Conservation (phyloP, 1,139 yeast genomes). For the Lodderomyces margitis region DNA sequence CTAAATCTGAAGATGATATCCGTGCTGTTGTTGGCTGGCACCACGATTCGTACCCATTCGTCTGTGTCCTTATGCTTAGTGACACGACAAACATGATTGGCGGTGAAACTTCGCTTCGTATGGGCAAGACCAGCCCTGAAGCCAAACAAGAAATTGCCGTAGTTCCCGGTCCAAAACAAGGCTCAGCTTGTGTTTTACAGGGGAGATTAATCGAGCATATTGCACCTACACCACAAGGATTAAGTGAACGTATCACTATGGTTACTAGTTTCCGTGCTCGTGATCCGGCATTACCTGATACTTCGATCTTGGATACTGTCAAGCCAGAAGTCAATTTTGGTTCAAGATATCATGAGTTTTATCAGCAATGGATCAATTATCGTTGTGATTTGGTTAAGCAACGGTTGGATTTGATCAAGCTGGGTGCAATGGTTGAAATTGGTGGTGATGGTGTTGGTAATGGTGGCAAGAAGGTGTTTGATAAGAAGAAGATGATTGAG, state of each 20-base stretch:
- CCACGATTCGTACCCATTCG: constrained; percentile 57
- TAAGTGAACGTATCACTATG: constrained; percentile 54
- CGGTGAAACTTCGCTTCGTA: constrained; percentile 55
- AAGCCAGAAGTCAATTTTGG: constrained; percentile 41
- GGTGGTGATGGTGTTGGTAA: constrained; percentile 7
- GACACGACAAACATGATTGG: constrained; percentile 58
- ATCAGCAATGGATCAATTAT: constrained; percentile 40
- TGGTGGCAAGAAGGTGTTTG: constrained; percentile 27
- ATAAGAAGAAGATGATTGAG: constrained; percentile 37
- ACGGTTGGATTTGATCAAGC: constrained; percentile 32
- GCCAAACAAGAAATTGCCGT: constrained; percentile 28
- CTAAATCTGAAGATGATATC: constrained; percentile 30
- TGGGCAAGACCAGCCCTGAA: constrained; percentile 30
- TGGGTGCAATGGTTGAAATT: constrained; percentile 15
- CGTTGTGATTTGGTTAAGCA: constrained; percentile 38
- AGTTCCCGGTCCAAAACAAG: constrained; percentile 53
- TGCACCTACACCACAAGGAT: constrained; percentile 55
- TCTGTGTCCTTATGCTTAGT: constrained; percentile 61
- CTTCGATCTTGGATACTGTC: constrained; percentile 33
- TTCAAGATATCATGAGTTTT: constrained; percentile 32
- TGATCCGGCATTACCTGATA: constrained; percentile 25
- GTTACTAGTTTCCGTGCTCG: constrained; percentile 40
- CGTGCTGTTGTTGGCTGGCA: constrained; percentile 62
- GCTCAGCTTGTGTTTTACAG: constrained; percentile 55
- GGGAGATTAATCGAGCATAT: constrained; percentile 54